These are phyloP conservation scores for Casuarina equisetifolia DNA, from an alignment of 306 rosid genomes.

Conservation along the genomic window DNA sequence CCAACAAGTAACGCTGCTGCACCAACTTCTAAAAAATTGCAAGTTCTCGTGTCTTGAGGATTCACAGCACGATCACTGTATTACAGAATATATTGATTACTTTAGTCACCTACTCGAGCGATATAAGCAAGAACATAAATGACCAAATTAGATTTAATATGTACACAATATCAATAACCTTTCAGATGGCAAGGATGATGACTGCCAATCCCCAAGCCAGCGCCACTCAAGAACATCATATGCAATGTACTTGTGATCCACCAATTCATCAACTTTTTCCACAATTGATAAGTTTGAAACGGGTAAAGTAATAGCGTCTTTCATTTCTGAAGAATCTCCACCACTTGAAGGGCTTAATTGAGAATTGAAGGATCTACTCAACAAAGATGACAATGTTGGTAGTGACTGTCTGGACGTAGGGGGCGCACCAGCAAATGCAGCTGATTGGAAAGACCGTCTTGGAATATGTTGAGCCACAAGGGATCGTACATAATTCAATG, in stretches of 20 bases:
- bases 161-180: slow-evolving; percentile 47
- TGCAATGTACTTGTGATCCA: slow-evolving; percentile 72
- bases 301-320: slow-evolving; percentile 56
- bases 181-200: slow-evolving; percentile 56
- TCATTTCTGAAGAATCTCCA: slow-evolving; percentile 65
- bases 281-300: slow-evolving; percentile 64
- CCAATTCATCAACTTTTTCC: slow-evolving; percentile 62
- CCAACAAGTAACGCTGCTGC: slow-evolving; percentile 93
- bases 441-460: slow-evolving; percentile 78
- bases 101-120: slow-evolving; percentile 27
- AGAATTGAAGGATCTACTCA: slow-evolving; percentile 87
- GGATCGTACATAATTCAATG: slow-evolving; percentile 88
- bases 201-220: slow-evolving; percentile 73
- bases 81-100: slow-evolving; percentile 34
- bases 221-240: slow-evolving; percentile 91
- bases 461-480: slow-evolving; percentile 89
- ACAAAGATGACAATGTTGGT: slow-evolving; percentile 83
- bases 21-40: slow-evolving; percentile 85
- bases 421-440: slow-evolving; percentile 84
- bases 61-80: slow-evolving; percentile 63
- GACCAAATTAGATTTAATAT: slow-evolving; percentile 20
- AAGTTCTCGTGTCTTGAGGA: slow-evolving; percentile 71
- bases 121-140: slow-evolving; percentile 16
- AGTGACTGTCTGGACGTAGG: slow-evolving; percentile 77
- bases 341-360: slow-evolving; percentile 66